These are phyloP conservation scores for Microsporum canis DNA, from an alignment of 2,329 filamentous ascomycete species.

Conservation along the genomic window DNA sequence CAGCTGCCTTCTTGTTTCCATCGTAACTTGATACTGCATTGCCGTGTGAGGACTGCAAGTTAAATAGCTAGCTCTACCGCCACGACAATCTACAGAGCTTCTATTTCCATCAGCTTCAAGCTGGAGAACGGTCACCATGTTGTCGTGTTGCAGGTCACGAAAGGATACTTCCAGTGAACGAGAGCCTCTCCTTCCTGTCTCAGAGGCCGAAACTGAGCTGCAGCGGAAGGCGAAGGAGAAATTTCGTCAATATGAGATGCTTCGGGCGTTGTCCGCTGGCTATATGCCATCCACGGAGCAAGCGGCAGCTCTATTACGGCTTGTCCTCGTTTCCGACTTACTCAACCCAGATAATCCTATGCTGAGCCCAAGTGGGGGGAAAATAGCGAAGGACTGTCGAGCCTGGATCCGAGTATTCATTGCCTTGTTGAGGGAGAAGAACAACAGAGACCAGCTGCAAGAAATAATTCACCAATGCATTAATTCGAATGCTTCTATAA, in stretches of 20 bases:
- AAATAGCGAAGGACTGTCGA: slow-evolving; percentile 59
- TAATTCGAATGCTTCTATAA: slow-evolving; percentile 59
- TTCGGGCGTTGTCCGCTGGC: slow-evolving; percentile 66
- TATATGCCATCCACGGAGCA: slow-evolving; percentile 92
- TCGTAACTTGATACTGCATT: not conserved
- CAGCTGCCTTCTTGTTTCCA: not conserved
- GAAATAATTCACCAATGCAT: slow-evolving; percentile 80
- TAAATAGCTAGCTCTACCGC: not conserved
- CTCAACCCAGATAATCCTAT: slow-evolving; percentile 64
- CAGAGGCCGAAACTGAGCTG: slow-evolving; percentile 48
- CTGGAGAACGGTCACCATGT: slow-evolving; percentile 31
- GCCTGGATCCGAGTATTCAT: slow-evolving; percentile 70
- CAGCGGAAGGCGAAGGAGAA: slow-evolving; percentile 75
- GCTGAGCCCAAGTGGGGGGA: slow-evolving; percentile 65
- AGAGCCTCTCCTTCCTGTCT: slow-evolving; percentile 69
- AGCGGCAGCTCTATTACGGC: slow-evolving; percentile 64
- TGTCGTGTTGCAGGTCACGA: slow-evolving; percentile 54
- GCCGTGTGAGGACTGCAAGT: not conserved
- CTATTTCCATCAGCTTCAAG: not conserved
- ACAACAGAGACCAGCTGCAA: slow-evolving; percentile 72
- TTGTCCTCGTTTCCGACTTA: slow-evolving; percentile 63
- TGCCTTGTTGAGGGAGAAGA: slow-evolving; percentile 71
- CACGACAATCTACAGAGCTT: not conserved
- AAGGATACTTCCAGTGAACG: slow-evolving; percentile 48
- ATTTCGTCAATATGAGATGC: slow-evolving; percentile 86